Evolutionary conservation across 495 filamentous ascomycete genomes (phyloP).

Genomic region (Podospora didyma): DNA sequence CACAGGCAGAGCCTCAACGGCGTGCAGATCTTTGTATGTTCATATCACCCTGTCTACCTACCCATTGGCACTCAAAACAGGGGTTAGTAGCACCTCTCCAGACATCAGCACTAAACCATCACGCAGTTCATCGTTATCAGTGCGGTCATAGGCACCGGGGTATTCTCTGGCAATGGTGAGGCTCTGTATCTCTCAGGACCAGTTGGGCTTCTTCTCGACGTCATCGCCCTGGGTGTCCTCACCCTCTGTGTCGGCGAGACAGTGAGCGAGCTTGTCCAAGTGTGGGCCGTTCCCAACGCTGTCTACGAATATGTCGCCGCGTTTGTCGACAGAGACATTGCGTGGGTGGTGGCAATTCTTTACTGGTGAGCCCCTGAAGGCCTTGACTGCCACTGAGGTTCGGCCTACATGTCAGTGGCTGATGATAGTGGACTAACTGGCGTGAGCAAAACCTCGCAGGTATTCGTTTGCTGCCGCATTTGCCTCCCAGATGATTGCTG

Average conservation of each 20-base stretch:
- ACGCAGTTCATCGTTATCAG: constrained; percentile 34
- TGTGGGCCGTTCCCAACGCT: constrained; percentile 32
- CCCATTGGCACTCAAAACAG: no score
- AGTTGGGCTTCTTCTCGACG: constrained; percentile 25
- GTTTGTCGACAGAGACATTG: constrained; percentile 34
- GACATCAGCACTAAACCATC: background rate
- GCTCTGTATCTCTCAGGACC: constrained; percentile 32
- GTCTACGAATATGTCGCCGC: constrained; percentile 29
- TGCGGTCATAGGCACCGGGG: constrained; percentile 30
- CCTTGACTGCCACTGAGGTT: no score
- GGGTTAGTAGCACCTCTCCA: no score
- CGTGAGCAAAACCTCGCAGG: no score
- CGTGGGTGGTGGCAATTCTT: constrained; percentile 24
- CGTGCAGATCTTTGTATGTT: constrained; percentile 8
- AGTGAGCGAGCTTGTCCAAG: constrained; percentile 30
- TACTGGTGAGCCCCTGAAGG: constrained; percentile 11
- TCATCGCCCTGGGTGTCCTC: constrained; percentile 23
- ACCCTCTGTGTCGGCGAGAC: constrained; percentile 33
- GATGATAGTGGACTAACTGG: no score
- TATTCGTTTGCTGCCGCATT: constrained; percentile 5
- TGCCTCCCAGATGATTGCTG: constrained; percentile 9
- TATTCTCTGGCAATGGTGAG: constrained; percentile 22
- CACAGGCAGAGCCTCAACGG: constrained; percentile 8
- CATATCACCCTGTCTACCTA: background rate
- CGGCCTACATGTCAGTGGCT: no score